phyloP scores from a whole-genome alignment of 192 early-diverging fungal genomes.

The Coemansia sp. region DNA sequence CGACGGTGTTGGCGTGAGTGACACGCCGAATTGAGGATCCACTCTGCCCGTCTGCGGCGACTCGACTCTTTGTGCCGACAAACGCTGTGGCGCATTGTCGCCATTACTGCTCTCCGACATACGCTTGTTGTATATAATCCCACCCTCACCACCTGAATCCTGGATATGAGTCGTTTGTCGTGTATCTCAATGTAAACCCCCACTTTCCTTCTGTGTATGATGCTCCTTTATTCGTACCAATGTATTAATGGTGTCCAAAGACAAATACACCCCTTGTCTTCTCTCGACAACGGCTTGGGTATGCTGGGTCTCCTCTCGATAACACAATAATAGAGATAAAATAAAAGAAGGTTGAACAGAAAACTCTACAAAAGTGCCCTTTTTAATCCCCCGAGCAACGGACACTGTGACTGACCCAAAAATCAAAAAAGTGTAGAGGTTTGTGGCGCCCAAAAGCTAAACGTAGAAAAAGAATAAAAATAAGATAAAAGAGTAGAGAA shows the following conservation, averaged over 20 bases:
- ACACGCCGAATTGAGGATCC: conserved; percentile 19
- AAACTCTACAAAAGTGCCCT: too few species aligned
- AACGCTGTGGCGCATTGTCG: conserved; percentile 9
- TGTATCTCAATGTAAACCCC: neutral
- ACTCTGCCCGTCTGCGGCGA: neutral
- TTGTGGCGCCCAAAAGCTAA: neutral
- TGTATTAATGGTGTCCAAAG: too few species aligned
- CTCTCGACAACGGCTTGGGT: too few species aligned
- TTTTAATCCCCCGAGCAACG: too few species aligned
- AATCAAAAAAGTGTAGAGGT: too few species aligned
- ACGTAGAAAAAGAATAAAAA: neutral
- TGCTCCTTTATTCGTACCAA: too few species aligned
- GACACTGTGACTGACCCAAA: too few species aligned
- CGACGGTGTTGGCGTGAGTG: conserved; percentile 36
- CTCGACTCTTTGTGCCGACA: neutral
- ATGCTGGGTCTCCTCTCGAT: too few species aligned
- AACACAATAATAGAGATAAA: neutral
- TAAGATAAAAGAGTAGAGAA: neutral
- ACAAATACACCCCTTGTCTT: too few species aligned
- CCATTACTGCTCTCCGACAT: conserved; percentile 11
- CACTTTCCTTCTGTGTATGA: neutral
- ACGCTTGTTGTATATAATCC: neutral
- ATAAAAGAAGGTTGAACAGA: neutral
- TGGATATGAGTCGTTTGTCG: neutral
- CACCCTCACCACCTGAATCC: neutral